phyloP scores from a whole-genome alignment of 1,284 basidiomycete genomes.

The Psilocybe mexicana region DNA sequence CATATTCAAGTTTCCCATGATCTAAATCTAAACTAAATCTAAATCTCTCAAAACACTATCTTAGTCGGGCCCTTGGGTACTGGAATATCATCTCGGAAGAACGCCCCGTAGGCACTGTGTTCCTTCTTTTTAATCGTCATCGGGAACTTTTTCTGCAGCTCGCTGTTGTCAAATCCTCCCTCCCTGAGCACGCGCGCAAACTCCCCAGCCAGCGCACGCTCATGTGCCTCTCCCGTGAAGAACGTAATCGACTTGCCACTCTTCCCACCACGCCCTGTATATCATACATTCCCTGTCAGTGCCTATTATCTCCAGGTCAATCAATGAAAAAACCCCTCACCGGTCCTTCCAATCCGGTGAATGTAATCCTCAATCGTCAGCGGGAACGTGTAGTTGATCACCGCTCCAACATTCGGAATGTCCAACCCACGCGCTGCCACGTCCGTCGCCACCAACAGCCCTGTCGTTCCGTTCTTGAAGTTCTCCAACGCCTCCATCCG shows the following conservation, averaged over 20 bases:
- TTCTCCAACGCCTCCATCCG: conserved; percentile 86
- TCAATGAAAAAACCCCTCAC: conserved; percentile 33
- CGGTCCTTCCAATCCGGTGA: conserved; percentile 95
- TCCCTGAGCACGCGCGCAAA: conserved; percentile 91
- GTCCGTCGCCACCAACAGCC: conserved; percentile 94
- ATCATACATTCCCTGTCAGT: background rate
- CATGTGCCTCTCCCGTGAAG: conserved; percentile 90
- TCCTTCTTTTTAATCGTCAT: conserved; percentile 98
- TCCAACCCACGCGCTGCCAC: conserved; percentile 97
- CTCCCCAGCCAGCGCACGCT: conserved; percentile 89
- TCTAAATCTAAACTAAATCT: no score
- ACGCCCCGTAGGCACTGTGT: conserved; percentile 82
- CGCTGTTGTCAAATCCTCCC: conserved; percentile 80
- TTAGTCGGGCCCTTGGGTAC: conserved; percentile 82
- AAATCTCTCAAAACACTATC: conserved; percentile 67
- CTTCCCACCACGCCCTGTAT: conserved; percentile 84
- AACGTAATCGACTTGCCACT: conserved; percentile 94
- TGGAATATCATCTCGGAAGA: conserved; percentile 80
- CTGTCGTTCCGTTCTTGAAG: conserved; percentile 86
- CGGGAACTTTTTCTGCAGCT: conserved; percentile 81
- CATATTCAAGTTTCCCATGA: background rate
- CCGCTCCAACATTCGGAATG: conserved; percentile 93
- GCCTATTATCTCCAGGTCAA: no score
- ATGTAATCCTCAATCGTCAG: conserved; percentile 96
- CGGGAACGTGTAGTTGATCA: conserved; percentile 97